phyloP scores from a whole-genome alignment of 2,329 filamentous ascomycete genomes.

The Hyphodiscus sp. region DNA sequence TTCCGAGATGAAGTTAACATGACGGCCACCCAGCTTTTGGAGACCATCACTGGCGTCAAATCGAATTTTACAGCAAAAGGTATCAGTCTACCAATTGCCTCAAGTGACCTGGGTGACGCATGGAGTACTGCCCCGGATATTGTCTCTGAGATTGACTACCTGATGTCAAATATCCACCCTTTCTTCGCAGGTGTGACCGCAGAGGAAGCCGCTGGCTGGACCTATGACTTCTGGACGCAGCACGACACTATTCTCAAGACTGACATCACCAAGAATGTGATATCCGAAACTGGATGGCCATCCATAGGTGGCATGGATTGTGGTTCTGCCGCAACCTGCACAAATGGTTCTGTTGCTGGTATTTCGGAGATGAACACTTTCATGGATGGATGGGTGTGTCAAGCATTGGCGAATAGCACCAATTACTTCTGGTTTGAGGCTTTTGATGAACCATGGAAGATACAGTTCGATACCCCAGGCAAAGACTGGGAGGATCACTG shows the following conservation, averaged over 20 bases:
- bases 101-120: conserved; percentile 81
- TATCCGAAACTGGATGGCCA: conserved; percentile 91
- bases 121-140: conserved; percentile 62
- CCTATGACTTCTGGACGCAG: conserved; percentile 70
- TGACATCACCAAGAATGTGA: conserved; percentile 63
- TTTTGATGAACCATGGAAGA: conserved; percentile 96
- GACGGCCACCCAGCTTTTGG: conserved; percentile 55
- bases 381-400: conserved; percentile 79
- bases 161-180: conserved; percentile 96
- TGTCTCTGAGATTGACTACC: conserved; percentile 66
- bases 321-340: conserved; percentile 52
- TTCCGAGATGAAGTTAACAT: conserved; percentile 62
- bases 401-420: conserved; percentile 71
- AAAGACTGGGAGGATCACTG: conserved; percentile 93
- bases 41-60: conserved; percentile 61
- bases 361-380: conserved; percentile 79
- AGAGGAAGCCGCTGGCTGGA: conserved; percentile 68
- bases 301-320: conserved; percentile 75
- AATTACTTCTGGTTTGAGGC: conserved; percentile 98
- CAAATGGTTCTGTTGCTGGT: conserved; percentile 66
- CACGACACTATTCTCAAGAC: conserved; percentile 59
- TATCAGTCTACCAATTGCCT: conserved; percentile 69
- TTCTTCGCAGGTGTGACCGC: conserved; percentile 81
- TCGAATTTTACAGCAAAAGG: conserved; percentile 62
- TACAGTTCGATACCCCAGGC: conserved; percentile 57